Conservation (phyloP, 345 rosid species). For the Arabis hirsuta region DNA sequence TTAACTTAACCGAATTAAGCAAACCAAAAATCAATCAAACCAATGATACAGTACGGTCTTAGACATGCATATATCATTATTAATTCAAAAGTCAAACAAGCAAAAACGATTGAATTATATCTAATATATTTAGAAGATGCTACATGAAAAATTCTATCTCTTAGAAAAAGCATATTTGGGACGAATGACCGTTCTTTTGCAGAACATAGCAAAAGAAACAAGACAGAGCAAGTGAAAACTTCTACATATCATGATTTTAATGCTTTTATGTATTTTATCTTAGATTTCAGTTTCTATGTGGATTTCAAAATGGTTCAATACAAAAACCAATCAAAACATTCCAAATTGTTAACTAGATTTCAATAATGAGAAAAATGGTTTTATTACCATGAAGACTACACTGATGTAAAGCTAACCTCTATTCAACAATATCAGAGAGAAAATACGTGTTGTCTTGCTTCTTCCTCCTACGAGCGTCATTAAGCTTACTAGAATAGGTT, state of each 20-base stretch:
- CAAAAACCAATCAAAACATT: neutral
- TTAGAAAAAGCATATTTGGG: too few species aligned
- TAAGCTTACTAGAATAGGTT: constrained; percentile 57
- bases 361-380: neutral
- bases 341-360: neutral
- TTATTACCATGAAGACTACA: constrained; percentile 7
- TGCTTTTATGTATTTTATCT: neutral
- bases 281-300: neutral
- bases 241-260: neutral
- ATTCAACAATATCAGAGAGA: constrained; percentile 43
- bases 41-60: too few species aligned
- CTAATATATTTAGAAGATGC: too few species aligned
- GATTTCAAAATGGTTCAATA: neutral
- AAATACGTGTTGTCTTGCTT: constrained; percentile 50
- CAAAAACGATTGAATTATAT: too few species aligned
- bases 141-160: too few species aligned
- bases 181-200: too few species aligned
- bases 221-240: too few species aligned
- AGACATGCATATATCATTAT: too few species aligned
- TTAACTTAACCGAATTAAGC: too few species aligned
- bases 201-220: too few species aligned
- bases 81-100: too few species aligned
- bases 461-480: constrained; percentile 59
- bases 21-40: too few species aligned
- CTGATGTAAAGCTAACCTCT: constrained; percentile 1